These are phyloP conservation scores for Pachysolen tannophilus DNA, from an alignment of 805 yeast genomes.

Conservation along the genomic window DNA sequence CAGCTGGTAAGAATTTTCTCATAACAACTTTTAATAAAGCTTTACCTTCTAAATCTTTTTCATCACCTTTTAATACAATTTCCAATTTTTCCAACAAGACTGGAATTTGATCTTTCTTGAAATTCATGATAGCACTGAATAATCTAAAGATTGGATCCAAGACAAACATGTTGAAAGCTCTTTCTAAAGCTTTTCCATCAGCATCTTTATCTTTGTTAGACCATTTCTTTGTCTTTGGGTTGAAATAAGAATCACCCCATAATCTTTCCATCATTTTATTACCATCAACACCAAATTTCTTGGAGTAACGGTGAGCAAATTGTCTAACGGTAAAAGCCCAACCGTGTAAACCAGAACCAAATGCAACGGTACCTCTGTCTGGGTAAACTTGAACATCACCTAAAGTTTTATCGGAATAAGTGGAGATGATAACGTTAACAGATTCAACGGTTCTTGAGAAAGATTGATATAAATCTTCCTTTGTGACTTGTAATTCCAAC, in stretches of 20 bases:
- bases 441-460: slow-evolving; percentile 99
- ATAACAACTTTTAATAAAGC: slow-evolving; percentile 96
- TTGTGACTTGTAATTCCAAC: slow-evolving; percentile 96
- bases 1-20: slow-evolving; percentile 99
- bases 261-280: slow-evolving; percentile 97
- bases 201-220: slow-evolving; percentile 93
- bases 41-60: slow-evolving; percentile 98
- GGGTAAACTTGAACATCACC: slow-evolving; percentile 99
- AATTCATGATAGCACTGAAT: slow-evolving; percentile 96
- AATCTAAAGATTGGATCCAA: slow-evolving; percentile 98
- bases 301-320: slow-evolving; percentile 95
- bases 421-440: slow-evolving; percentile 95
- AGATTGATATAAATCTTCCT: slow-evolving; percentile 98
- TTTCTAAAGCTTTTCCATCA: slow-evolving; percentile 90
- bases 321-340: slow-evolving; percentile 99
- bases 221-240: slow-evolving; percentile 99
- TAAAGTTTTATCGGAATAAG: slow-evolving; percentile 80
- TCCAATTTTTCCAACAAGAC: slow-evolving; percentile 88
- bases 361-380: slow-evolving; percentile 97
- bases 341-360: slow-evolving; percentile 99
- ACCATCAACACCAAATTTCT: slow-evolving; percentile 99
- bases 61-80: slow-evolving; percentile 88
- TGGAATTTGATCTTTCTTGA: slow-evolving; percentile 96
- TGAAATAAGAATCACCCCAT: slow-evolving; percentile 99
- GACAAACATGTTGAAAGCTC: slow-evolving; percentile 99